Percentiles rank a stretch among this genome's conserved stretches.
These are phyloP conservation scores for Nothophoma quercina DNA, from an alignment of 2,329 filamentous ascomycete genomes.

Conservation along the genomic window DNA sequence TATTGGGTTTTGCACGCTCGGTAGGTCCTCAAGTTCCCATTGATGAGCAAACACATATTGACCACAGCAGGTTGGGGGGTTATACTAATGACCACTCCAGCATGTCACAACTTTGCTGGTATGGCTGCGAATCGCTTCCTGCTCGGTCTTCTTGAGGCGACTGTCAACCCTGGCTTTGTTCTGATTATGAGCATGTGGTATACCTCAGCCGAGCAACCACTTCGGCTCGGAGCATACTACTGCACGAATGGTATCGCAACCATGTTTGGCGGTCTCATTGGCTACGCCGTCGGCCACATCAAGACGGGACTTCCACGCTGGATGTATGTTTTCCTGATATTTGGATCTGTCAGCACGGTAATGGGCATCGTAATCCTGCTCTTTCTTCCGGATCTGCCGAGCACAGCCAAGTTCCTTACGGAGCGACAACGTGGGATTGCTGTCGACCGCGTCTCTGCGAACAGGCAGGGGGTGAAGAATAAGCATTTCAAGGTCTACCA, in stretches of 20 bases:
- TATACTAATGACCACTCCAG: slow-evolving; percentile 52
- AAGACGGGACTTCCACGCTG: slow-evolving; percentile 50
- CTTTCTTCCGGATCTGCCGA: slow-evolving; percentile 60
- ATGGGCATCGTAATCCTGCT: slow-evolving; percentile 56
- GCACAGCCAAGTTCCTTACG: slow-evolving; percentile 32
- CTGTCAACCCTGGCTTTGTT: slow-evolving; percentile 63
- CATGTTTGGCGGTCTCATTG: slow-evolving; percentile 64
- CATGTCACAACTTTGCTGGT: slow-evolving; percentile 50
- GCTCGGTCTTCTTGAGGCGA: slow-evolving; percentile 61
- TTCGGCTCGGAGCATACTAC: slow-evolving; percentile 53
- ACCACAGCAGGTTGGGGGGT: slow-evolving; percentile 47
- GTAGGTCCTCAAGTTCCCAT: slow-evolving; percentile 13
- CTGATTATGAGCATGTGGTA: slow-evolving; percentile 73
- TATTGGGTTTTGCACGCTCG: slow-evolving; percentile 51
- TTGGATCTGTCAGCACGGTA: slow-evolving; percentile 45
- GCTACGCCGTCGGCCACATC: slow-evolving; percentile 66
- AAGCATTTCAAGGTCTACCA: slow-evolving; percentile 57
- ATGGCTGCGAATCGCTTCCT: slow-evolving; percentile 55
- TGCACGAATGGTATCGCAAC: slow-evolving; percentile 63
- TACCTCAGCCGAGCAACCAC: slow-evolving; percentile 67
- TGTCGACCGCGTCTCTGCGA: slow-evolving; percentile 52
- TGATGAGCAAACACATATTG: background rate
- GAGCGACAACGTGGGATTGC: slow-evolving; percentile 34
- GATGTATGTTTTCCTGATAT: slow-evolving; percentile 66
- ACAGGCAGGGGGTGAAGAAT: slow-evolving; percentile 61